Evolutionary conservation across 208 protist genomes (phyloP), one percentile per base, ranked within the genome.

Genomic region (Crithidia sp.): DNA sequence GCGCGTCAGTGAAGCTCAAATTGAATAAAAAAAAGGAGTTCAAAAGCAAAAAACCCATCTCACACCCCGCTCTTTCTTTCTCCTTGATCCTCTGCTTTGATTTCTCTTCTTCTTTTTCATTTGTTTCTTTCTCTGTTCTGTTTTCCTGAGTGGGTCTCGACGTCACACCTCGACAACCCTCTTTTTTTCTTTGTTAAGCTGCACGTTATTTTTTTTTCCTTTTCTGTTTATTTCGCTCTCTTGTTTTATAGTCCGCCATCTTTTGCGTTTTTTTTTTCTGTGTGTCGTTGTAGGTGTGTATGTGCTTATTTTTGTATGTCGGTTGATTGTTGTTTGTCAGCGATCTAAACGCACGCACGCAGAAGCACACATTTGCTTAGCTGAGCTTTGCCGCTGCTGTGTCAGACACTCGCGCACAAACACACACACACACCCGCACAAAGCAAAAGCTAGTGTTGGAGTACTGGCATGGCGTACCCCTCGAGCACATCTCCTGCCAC

Each of bases 121-220:
- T 63, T 75, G 7, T 40, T 67, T 80, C 37, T 47, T 71, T 13
- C 47, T 65, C 41, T 7, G 36, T 44, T 19, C 54, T n/a, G 45
- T 40, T 10, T 71, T 39, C 9, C 53, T 8, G 50, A 19, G 40
- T 63, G 40, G n/a, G 59, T 60, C 44, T 36, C 45, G 39, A 1
- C 0, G 28, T 28, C 28, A 28, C 28, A 1, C 28, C 28, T 28
- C 28, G 28, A 28, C 28, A 17, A 19, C 17, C 54, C 17, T 7
- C 4, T 68, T 14, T 74, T 68, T 52, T 68, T 61, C 47, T 73
- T n/a, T 67, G 7, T 45, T 49, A 45, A 5, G 55, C n/a, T 59
- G n/a, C 58, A 17, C n/a, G 10, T 49, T 36, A 57, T 40, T 19
- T 53, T 17, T 70, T 44, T 47, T 4, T 7, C 44, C 13, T 19